Evolutionary conservation across 371 early-diverging fungal genomes (phyloP).

Genomic region (Mortierella sp.): DNA sequence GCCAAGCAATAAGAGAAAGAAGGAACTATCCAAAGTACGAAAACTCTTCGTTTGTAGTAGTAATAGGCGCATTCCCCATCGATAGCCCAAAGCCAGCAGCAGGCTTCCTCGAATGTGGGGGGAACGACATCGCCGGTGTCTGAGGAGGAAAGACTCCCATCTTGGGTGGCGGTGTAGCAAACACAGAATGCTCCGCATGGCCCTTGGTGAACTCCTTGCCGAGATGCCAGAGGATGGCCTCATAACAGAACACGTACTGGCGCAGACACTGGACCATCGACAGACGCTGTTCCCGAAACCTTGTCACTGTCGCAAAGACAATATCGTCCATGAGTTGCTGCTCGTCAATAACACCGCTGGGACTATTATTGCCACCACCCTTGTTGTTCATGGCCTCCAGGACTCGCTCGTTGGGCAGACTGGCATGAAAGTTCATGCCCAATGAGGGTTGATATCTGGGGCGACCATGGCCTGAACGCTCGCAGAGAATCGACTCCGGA

Average conservation of each 20-base stretch:
- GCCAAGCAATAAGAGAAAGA: neutral
- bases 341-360: neutral
- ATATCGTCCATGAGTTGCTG: neutral
- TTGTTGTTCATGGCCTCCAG: neutral
- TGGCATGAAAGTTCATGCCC: too few species aligned
- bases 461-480: neutral
- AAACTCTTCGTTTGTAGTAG: constrained; percentile 20
- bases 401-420: neutral
- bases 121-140: neutral
- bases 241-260: constrained; percentile 94
- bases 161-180: neutral
- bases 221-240: constrained; percentile 79
- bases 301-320: constrained; percentile 69
- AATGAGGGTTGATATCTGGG: neutral
- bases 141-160: neutral
- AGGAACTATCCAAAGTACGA: constrained; percentile 24
- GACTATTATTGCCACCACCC: neutral
- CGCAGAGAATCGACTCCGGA: constrained; percentile 16
- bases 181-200: neutral
- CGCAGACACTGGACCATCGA: constrained; percentile 90
- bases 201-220: constrained; percentile 16
- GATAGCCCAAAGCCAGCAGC: neutral
- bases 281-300: constrained; percentile 85
- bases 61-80: constrained; percentile 18
- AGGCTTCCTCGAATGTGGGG: neutral